Evolutionary conservation across 2,329 filamentous ascomycete genomes (phyloP).

Genomic region (Niveomyces coronatus): DNA sequence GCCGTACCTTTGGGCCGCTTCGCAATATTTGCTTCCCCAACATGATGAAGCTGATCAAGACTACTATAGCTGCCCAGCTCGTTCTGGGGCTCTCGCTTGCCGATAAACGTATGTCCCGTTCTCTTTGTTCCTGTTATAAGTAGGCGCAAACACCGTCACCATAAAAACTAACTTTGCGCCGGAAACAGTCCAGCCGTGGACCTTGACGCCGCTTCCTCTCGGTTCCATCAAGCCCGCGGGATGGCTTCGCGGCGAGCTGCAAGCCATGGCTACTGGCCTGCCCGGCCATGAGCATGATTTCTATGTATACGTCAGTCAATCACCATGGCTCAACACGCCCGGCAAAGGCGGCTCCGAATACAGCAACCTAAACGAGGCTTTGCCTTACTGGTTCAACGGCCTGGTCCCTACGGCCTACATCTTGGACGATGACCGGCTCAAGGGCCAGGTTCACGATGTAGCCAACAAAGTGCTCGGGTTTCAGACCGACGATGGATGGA

Average conservation of each 20-base stretch:
- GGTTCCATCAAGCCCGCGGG: constrained; percentile 39
- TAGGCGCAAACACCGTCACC: not conserved
- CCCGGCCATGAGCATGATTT: constrained; percentile 44
- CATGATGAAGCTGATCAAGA: constrained; percentile 5
- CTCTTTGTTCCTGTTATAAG: too few relatives aligned
- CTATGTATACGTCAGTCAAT: constrained; percentile 40
- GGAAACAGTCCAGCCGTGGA: constrained; percentile 10
- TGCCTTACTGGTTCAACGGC: constrained; percentile 52
- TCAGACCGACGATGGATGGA: constrained; percentile 40
- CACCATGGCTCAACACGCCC: constrained; percentile 30
- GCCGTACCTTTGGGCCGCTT: not conserved
- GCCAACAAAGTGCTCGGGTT: constrained; percentile 30
- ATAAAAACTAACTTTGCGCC: not conserved
- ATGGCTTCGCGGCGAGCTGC: constrained; percentile 41
- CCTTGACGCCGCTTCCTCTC: constrained; percentile 25
- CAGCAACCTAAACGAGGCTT: constrained; percentile 43
- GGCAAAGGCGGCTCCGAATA: constrained; percentile 38
- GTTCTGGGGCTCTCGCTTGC: constrained; percentile 3
- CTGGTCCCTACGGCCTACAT: constrained; percentile 45
- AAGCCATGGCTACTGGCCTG: constrained; percentile 38
- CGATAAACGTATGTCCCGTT: constrained; percentile 8
- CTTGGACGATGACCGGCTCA: constrained; percentile 30
- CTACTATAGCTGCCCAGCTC: constrained; percentile 7
- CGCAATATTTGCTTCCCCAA: not conserved
- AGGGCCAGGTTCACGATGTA: constrained; percentile 31